phyloP scores from a whole-genome alignment of 2,329 filamentous ascomycete species.

The Botryotinia narcissicola region DNA sequence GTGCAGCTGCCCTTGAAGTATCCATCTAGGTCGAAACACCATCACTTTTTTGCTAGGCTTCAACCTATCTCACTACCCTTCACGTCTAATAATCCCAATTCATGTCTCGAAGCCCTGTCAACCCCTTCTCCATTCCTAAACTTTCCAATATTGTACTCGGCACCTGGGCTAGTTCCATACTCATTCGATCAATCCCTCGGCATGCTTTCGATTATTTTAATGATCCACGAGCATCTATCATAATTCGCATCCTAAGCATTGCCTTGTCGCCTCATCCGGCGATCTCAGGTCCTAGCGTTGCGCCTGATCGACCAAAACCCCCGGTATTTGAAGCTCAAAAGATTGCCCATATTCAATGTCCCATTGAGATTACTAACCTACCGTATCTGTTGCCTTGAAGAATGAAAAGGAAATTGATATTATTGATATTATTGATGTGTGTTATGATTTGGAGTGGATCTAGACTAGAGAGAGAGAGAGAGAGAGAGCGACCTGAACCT shows the following conservation, averaged over 20 bases:
- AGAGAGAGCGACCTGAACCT: neutral
- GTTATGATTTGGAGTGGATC: conserved; percentile 12
- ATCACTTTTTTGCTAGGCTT: neutral
- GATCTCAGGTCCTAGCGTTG: conserved; percentile 31
- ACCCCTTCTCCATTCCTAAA: conserved; percentile 6
- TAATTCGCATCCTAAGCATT: conserved; percentile 26
- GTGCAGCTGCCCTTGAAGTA: neutral
- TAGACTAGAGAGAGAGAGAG: neutral
- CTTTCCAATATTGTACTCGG: neutral
- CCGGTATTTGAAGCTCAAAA: conserved; percentile 18
- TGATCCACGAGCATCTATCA: conserved; percentile 11
- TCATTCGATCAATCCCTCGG: neutral
- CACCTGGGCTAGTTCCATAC: neutral
- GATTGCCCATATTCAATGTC: conserved; percentile 4
- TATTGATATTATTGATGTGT: conserved; percentile 15
- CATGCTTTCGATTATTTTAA: conserved; percentile 4
- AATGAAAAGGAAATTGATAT: conserved; percentile 15
- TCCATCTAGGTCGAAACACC: neutral
- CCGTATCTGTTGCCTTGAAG: conserved; percentile 7
- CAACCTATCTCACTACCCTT: neutral
- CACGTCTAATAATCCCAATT: conserved; percentile 3
- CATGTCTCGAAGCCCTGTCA: conserved; percentile 6
- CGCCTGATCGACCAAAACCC: conserved; percentile 28
- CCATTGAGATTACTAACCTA: neutral
- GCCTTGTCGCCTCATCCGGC: conserved; percentile 32